Evolutionary conservation across 768 basidiomycete species (phyloP).

Genomic region (Jaapia argillacea): DNA sequence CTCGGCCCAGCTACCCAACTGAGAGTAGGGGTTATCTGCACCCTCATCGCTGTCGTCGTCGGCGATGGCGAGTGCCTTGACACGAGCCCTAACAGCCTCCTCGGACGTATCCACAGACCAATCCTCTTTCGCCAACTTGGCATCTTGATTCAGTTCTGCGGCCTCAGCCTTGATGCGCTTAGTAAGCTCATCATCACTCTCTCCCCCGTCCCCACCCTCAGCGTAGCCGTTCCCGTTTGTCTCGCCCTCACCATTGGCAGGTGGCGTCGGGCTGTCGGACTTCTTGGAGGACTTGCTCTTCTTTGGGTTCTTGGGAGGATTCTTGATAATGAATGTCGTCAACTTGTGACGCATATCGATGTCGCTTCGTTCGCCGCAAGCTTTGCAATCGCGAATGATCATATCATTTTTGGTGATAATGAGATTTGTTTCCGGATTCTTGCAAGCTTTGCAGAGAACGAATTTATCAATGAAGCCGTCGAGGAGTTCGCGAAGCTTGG

Average conservation of each 20-base stretch:
- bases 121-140: slow-evolving; percentile 51
- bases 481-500: slow-evolving; percentile 88
- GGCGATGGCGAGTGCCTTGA: slow-evolving; percentile 51
- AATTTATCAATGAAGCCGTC: slow-evolving; percentile 98
- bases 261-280: slow-evolving; percentile 23
- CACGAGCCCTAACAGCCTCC: slow-evolving; percentile 78
- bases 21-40: slow-evolving; percentile 74
- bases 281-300: slow-evolving; percentile 46
- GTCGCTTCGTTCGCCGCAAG: slow-evolving; percentile 86
- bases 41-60: slow-evolving; percentile 89
- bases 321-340: slow-evolving; percentile 93
- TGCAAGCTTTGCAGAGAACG: slow-evolving; percentile 94
- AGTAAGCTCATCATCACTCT: slow-evolving; percentile 83
- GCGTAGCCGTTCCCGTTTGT: slow-evolving; percentile 35
- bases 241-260: slow-evolving; percentile 27
- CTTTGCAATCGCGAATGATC: slow-evolving; percentile 95
- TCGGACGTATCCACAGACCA: slow-evolving; percentile 92
- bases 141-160: slow-evolving; percentile 57
- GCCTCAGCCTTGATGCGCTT: slow-evolving; percentile 90
- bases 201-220: slow-evolving; percentile 30
- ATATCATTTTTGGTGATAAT: slow-evolving; percentile 83
- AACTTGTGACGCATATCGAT: slow-evolving; percentile 98
- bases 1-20: slow-evolving; percentile 78
- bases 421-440: slow-evolving; percentile 98
- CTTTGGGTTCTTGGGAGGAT: slow-evolving; percentile 85